Evolutionary conservation across 495 filamentous ascomycete species (phyloP), one percentile per base, ranked within the genome.

Genomic region (Immersiella caudata): DNA sequence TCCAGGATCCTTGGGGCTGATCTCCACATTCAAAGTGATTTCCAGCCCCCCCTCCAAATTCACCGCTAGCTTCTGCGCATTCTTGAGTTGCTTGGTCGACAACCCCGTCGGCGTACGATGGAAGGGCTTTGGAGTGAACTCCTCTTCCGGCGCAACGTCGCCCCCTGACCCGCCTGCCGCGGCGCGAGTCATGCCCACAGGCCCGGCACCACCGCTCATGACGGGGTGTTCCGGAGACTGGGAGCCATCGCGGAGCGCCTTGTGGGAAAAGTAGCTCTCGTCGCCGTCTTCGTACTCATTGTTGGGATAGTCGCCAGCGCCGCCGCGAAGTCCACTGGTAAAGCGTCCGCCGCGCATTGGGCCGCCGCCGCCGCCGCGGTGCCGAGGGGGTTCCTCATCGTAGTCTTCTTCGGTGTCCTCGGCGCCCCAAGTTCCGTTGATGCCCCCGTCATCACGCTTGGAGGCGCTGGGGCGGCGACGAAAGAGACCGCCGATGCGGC

Each of bases 21-120:
- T 86, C 79, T 99, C 95, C 71, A 95, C 86, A 70, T 96, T 94
- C 27, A 99, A 76, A 11, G 85, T 89, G 27, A 99, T 87, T 60
- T 97, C 93, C 24, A 99, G 81, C 2, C 92, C 93, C 51, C 88
- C 88, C 68, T 91, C 81, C 0, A 96, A 82, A 68, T 96, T 85
- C 71, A 94, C 74, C 51, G 78, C 73, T 63, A 70, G 66, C 55
- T 70, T 64, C 25, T 67, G 61, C 6, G 73, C 66, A n/a, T 72
- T 67, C 71, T 75, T 74, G 26, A 88, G 76, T 27, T 88, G 83
- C 75, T 89, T 92, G 16, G 83, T 78, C 52, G 84, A 86, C 7
- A 93, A 78, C 21, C 87, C 86, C 0, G 91, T 94, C 18, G 92
- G 89, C 20, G 88, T 87, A 22, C 92, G 89, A 61, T 88, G 88